These are phyloP conservation scores for Sabuloglossum arenarium DNA, from an alignment of 495 filamentous ascomycete species.

Conservation along the genomic window DNA sequence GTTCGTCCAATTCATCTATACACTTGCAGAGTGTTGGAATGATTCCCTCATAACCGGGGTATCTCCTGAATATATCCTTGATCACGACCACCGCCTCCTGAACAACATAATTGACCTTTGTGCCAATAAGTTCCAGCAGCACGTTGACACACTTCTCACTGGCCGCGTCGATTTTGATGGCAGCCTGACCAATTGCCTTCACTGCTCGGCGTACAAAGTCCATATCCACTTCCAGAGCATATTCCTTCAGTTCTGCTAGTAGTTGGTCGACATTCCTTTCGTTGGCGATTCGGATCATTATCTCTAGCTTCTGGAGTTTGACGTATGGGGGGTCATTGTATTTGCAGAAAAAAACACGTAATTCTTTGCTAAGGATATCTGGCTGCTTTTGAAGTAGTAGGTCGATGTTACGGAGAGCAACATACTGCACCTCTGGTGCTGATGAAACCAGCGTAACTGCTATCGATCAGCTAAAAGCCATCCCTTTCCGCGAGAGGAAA, in stretches of 20 bases:
- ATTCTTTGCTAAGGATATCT: constrained; percentile 89
- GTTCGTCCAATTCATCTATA: constrained; percentile 92
- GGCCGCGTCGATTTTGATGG: constrained; percentile 90
- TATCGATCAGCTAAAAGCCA: constrained; percentile 6
- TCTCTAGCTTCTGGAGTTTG: constrained; percentile 93
- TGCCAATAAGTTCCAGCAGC: constrained; percentile 78
- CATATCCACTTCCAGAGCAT: constrained; percentile 96
- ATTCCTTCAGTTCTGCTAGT: constrained; percentile 84
- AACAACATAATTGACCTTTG: constrained; percentile 97
- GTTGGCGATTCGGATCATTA: constrained; percentile 98
- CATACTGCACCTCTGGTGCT: constrained; percentile 92
- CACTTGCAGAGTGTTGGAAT: constrained; percentile 92
- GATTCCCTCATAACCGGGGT: constrained; percentile 93
- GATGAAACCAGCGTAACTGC: constrained; percentile 89
- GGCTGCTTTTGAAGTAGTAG: constrained; percentile 87
- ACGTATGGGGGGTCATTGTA: constrained; percentile 98
- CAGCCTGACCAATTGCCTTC: constrained; percentile 87
- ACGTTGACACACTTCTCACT: constrained; percentile 92
- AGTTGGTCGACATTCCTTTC: constrained; percentile 93
- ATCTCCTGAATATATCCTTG: constrained; percentile 95
- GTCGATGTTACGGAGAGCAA: constrained; percentile 88
- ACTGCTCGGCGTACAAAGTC: constrained; percentile 91
- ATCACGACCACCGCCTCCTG: constrained; percentile 97
- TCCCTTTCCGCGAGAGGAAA: neutral
- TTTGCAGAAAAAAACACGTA: constrained; percentile 98